These are phyloP conservation scores for Taiozyma sp. DNA, from an alignment of 1,139 yeast species.

Conservation along the genomic window DNA sequence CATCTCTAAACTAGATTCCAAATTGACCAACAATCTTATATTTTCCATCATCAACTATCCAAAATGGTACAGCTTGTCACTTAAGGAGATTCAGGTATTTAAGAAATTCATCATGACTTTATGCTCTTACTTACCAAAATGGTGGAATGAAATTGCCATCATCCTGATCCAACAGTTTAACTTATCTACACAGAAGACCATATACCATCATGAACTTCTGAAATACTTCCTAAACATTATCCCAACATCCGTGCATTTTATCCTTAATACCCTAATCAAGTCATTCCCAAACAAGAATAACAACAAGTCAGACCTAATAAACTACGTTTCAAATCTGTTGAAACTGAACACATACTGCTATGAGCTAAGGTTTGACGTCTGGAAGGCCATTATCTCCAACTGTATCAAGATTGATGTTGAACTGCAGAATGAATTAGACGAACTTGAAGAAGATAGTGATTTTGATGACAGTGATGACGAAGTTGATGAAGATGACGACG, in stretches of 20 bases:
- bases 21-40: slow-evolving; percentile 39
- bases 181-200: slow-evolving; percentile 28
- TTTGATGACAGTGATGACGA: slow-evolving; percentile 72
- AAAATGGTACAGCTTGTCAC: slow-evolving; percentile 51
- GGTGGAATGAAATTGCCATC: slow-evolving; percentile 78
- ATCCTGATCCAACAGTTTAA: slow-evolving; percentile 58
- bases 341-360: slow-evolving; percentile 59
- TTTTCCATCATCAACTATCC: slow-evolving; percentile 44
- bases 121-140: slow-evolving; percentile 82
- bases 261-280: slow-evolving; percentile 53
- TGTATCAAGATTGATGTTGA: slow-evolving; percentile 91
- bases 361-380: slow-evolving; percentile 65
- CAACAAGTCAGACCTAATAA: slow-evolving; percentile 44
- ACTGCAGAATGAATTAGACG: slow-evolving; percentile 82
- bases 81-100: slow-evolving; percentile 40
- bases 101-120: slow-evolving; percentile 71
- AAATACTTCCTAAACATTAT: slow-evolving; percentile 58
- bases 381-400: slow-evolving; percentile 77
- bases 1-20: slow-evolving; percentile 41
- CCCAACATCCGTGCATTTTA: slow-evolving; percentile 71
- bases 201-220: slow-evolving; percentile 62
- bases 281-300: slow-evolving; percentile 80
- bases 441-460: slow-evolving; percentile 74
- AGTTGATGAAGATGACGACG: slow-evolving; percentile 71
- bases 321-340: slow-evolving; percentile 63